These are phyloP conservation scores for Trichoderma sp. DNA, from an alignment of 2,329 filamentous ascomycete genomes.

Conservation along the genomic window DNA sequence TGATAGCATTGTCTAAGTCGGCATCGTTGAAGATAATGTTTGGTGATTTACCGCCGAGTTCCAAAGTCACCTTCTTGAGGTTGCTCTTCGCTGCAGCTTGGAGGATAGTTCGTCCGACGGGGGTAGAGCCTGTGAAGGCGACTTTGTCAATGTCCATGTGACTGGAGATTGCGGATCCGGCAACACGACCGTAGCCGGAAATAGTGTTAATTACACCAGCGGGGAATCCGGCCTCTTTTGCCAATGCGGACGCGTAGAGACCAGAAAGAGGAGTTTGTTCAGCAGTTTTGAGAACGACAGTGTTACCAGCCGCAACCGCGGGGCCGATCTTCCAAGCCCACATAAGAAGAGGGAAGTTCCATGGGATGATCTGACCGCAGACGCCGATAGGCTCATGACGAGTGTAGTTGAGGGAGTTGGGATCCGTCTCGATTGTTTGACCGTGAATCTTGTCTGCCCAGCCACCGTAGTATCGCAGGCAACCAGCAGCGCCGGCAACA, in stretches of 20 bases:
- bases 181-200: not conserved
- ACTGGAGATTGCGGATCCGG: not conserved
- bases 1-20: not conserved
- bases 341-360: conserved; percentile 77
- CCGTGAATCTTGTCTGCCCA: conserved; percentile 84
- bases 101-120: conserved; percentile 51
- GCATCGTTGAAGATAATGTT: conserved; percentile 6
- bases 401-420: conserved; percentile 74
- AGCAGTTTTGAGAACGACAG: conserved; percentile 65
- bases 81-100: conserved; percentile 70
- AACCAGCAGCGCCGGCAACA: conserved; percentile 59
- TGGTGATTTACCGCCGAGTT: conserved; percentile 63
- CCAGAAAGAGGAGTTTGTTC: conserved; percentile 57
- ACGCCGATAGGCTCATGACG: conserved; percentile 62
- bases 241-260: not conserved
- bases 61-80: conserved; percentile 73
- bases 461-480: conserved; percentile 67
- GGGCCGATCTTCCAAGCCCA: conserved; percentile 71
- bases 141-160: conserved; percentile 7
- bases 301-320: conserved; percentile 66
- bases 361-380: conserved; percentile 78
- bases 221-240: not conserved
- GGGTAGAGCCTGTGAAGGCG: not conserved
- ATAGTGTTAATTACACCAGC: conserved; percentile 1
- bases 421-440: conserved; percentile 70